phyloP scores from a whole-genome alignment of 768 basidiomycete genomes.

The Termitomyces sp. region DNA sequence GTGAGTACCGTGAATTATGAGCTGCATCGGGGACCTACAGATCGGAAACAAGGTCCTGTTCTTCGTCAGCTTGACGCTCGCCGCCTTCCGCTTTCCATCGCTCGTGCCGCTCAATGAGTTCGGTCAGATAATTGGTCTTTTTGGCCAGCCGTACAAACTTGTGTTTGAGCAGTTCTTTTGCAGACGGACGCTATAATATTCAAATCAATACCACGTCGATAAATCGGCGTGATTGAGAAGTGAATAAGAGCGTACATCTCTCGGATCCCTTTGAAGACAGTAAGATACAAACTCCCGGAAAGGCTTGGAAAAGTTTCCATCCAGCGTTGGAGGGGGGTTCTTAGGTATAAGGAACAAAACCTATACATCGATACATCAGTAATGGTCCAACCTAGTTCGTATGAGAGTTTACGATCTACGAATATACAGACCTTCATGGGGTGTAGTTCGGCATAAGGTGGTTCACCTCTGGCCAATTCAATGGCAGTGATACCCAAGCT shows the following conservation, averaged over 20 bases:
- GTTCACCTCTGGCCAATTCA: conserved; percentile 96
- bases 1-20: conserved; percentile 4
- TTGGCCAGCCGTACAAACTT: conserved; percentile 95
- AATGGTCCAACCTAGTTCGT: background rate
- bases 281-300: conserved; percentile 94
- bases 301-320: conserved; percentile 86
- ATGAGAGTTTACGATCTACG: background rate
- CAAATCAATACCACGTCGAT: conserved; percentile 14
- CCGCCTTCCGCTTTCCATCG: conserved; percentile 92
- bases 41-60: conserved; percentile 59
- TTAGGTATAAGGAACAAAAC: conserved; percentile 98
- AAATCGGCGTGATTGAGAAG: background rate
- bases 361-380: conserved; percentile 34
- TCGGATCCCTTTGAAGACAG: conserved; percentile 93
- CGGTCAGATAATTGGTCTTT: conserved; percentile 92
- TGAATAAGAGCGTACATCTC: conserved; percentile 57
- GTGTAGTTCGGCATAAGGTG: conserved; percentile 96
- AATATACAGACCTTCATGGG: conserved; percentile 86
- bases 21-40: conserved; percentile 42
- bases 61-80: conserved; percentile 69
- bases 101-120: conserved; percentile 92
- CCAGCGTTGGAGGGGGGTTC: conserved; percentile 90
- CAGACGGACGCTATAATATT: conserved; percentile 77
- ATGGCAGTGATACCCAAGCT: conserved; percentile 96
- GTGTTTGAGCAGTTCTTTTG: conserved; percentile 94